Conservation (phyloP, 2,329 filamentous ascomycete species). For the Drechmeria coniospora region DNA sequence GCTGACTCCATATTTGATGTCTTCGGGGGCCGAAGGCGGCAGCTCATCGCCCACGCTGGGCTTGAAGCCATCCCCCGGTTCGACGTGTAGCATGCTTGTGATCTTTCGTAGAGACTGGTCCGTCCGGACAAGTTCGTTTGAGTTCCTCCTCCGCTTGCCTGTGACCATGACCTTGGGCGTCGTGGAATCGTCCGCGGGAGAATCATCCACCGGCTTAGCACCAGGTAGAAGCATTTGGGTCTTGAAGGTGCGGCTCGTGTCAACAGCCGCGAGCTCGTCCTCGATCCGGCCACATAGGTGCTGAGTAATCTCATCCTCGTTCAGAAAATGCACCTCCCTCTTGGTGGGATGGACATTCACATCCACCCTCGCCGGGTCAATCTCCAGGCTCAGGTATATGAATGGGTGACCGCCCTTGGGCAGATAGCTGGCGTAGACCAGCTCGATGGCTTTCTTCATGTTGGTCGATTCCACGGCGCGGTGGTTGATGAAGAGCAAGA, state of each 20-base stretch:
- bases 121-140: conserved; percentile 76
- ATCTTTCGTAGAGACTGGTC: conserved; percentile 86
- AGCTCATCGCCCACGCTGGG: conserved; percentile 15
- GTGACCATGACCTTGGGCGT: conserved; percentile 19
- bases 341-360: conserved; percentile 98
- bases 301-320: conserved; percentile 91
- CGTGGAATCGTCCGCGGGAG: conserved; percentile 11
- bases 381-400: conserved; percentile 79
- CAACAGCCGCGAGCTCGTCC: conserved; percentile 65
- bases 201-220: conserved; percentile 20
- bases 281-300: conserved; percentile 69
- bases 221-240: conserved; percentile 81
- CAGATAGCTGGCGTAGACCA: conserved; percentile 73
- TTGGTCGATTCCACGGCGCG: conserved; percentile 78
- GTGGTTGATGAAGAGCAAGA: conserved; percentile 93
- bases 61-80: conserved; percentile 12
- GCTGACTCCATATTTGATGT: conserved; percentile 54
- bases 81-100: conserved; percentile 67
- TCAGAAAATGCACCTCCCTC: conserved; percentile 89
- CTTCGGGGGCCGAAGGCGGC: conserved; percentile 24
- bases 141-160: conserved; percentile 24
- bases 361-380: conserved; percentile 82
- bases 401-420: conserved; percentile 94
- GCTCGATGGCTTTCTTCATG: conserved; percentile 81
- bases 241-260: conserved; percentile 86